phyloP scores from a whole-genome alignment of 2,329 filamentous ascomycete genomes.

The Verticillium isaacii region DNA sequence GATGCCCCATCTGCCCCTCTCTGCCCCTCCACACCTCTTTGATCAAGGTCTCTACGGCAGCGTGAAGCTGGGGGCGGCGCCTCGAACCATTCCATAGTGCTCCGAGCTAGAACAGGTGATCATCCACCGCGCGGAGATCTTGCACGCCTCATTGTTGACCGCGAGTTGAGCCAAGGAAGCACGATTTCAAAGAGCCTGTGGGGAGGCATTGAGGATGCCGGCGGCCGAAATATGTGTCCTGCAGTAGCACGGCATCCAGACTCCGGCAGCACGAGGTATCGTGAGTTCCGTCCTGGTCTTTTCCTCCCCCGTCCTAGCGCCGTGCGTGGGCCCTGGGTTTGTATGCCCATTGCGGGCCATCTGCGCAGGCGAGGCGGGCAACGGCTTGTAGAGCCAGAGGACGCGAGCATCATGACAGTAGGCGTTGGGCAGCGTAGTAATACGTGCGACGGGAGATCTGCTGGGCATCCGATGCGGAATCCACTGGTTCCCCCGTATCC shows the following conservation, averaged over 20 bases:
- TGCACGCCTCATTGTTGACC: neutral
- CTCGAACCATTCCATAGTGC: neutral
- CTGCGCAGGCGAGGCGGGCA: neutral
- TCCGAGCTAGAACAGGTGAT: neutral
- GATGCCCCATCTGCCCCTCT: neutral
- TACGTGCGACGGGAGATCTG: slow-evolving; percentile 2
- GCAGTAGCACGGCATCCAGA: neutral
- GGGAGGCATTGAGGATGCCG: neutral
- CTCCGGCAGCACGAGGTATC: neutral
- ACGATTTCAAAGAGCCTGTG: neutral
- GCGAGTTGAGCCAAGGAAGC: neutral
- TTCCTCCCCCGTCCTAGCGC: neutral
- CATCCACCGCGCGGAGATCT: neutral
- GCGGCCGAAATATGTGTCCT: neutral
- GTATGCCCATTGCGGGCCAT: neutral
- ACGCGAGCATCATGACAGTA: neutral
- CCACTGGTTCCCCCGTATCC: neutral
- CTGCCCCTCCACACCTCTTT: neutral
- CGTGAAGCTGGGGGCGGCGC: neutral
- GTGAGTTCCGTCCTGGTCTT: neutral
- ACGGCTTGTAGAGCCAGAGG: neutral
- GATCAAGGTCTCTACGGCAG: neutral
- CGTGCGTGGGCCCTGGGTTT: no score
- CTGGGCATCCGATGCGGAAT: neutral
- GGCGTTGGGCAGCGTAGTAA: neutral